Evolutionary conservation across 2,329 filamentous ascomycete species (phyloP), one percentile per base, ranked within the genome.

Genomic region (Penicillium rolfsii): DNA sequence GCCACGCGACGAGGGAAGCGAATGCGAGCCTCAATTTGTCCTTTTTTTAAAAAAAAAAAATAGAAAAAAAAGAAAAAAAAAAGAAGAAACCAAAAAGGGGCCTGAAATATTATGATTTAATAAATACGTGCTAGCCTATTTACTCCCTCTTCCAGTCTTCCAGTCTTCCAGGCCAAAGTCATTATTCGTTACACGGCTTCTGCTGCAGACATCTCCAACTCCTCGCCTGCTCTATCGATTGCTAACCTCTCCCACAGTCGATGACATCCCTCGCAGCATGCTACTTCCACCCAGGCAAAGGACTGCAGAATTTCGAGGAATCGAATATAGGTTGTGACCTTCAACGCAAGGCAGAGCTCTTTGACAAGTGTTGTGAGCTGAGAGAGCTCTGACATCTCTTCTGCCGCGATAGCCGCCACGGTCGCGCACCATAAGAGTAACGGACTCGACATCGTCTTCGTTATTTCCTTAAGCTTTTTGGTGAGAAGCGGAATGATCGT

Each of bases 241-340:
- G 12, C 26, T 30, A 55, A 43, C 33, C 38, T 43, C 24, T 45
- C 16, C 52, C 52, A 55, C 28, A 55, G 38, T 7, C 52, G 52
- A 30, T 30, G 22, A 55, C 52, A 55, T 22, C 52, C 52, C 52
- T 16, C 36, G 16, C 28, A 45, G 40, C 52, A 55, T 45, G 52
- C 52, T 11, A 55, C 52, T 9, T 55, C 38, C 35, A 43, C 52
- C 52, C 52, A 55, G 12, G 52, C 52, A 33, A 55, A 55, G 11
- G 52, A 43, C 35, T 43, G 52, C 36, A 55, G 38, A 30, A 45
- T 45, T 4, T 45, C 11, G 16, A 43, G 9, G 22, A 55, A 55
- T 12, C 12, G 3, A 33, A 16, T 24, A 9, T 43, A 55, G 45
- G 52, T 30, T 33, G 22, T 30, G 24, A 55, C n/a, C 11, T 43